Percentiles rank a stretch among this genome's conserved stretches.
Evolutionary conservation across 2,329 filamentous ascomycete species (phyloP).

Genomic region (Paracamarosporium sp.): DNA sequence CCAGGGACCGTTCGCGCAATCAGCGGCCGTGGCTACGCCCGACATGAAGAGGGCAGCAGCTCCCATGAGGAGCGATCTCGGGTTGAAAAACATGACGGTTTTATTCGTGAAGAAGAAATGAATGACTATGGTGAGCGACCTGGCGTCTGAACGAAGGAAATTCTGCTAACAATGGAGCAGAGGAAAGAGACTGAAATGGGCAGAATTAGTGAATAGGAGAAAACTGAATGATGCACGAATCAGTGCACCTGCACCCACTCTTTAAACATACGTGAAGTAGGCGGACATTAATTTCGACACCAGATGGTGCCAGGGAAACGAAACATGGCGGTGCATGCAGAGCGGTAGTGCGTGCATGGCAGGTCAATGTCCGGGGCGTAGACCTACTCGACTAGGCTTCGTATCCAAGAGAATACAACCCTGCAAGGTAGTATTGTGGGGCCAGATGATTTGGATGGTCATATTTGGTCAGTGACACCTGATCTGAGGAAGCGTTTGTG

Average conservation of each 20-base stretch:
- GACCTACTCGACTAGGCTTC: not conserved
- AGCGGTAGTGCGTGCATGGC: not conserved
- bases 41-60: slow-evolving; percentile 7
- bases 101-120: not conserved
- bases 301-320: not conserved
- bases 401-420: not conserved
- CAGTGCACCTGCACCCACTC: not conserved
- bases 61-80: slow-evolving; percentile 8
- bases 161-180: not conserved
- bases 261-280: slow-evolving; percentile 6
- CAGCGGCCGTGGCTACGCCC: not conserved
- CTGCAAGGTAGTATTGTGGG: slow-evolving; percentile 4
- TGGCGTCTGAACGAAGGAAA: slow-evolving; percentile 8
- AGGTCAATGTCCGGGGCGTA: not conserved
- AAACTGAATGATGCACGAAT: not conserved
- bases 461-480: not conserved
- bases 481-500: not conserved
- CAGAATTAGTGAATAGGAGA: slow-evolving; percentile 1
- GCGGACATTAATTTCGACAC: slow-evolving; percentile 2
- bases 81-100: slow-evolving; percentile 11
- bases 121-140: slow-evolving; percentile 4
- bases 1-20: slow-evolving; percentile 16
- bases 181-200: slow-evolving; percentile 1
- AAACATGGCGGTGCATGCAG: slow-evolving; percentile 6
- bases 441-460: not conserved